These are phyloP conservation scores for Lojkania enalia DNA, from an alignment of 2,329 filamentous ascomycete species.

Conservation along the genomic window DNA sequence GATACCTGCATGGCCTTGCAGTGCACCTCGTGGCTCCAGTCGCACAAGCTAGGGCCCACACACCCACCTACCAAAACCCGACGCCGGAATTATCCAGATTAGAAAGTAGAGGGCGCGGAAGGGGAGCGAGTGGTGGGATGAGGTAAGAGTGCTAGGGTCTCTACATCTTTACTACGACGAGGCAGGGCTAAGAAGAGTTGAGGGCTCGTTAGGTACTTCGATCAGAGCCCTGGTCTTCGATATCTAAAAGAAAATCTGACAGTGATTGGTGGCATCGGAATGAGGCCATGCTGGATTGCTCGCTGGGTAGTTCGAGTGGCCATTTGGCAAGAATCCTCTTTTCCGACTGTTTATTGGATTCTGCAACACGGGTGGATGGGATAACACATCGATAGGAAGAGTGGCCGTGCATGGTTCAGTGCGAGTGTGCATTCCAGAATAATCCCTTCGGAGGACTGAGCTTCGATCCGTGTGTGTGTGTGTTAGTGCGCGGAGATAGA, in stretches of 20 bases:
- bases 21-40: conserved; percentile 25
- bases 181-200: neutral
- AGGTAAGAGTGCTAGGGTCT: conserved; percentile 11
- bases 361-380: too few species aligned
- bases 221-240: neutral
- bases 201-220: neutral
- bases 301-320: conserved; percentile 6
- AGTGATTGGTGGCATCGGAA: neutral
- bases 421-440: neutral
- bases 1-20: conserved; percentile 13
- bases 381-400: neutral
- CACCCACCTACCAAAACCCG: conserved; percentile 12
- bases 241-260: neutral
- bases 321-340: conserved; percentile 1
- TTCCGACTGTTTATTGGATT: conserved; percentile 24
- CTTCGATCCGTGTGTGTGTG: too few species aligned
- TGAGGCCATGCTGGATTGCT: neutral
- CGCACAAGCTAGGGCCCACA: conserved; percentile 25
- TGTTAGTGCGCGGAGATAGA: too few species aligned
- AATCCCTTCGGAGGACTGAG: too few species aligned
- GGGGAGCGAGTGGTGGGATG: conserved; percentile 9
- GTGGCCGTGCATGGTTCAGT: conserved; percentile 13
- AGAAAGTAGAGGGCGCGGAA: neutral
- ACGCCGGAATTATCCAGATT: conserved; percentile 16
- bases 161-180: neutral